Evolutionary conservation across 257 asterid genomes (phyloP), one percentile per base, ranked within the genome.

Genomic region (Agastache rugosa): DNA sequence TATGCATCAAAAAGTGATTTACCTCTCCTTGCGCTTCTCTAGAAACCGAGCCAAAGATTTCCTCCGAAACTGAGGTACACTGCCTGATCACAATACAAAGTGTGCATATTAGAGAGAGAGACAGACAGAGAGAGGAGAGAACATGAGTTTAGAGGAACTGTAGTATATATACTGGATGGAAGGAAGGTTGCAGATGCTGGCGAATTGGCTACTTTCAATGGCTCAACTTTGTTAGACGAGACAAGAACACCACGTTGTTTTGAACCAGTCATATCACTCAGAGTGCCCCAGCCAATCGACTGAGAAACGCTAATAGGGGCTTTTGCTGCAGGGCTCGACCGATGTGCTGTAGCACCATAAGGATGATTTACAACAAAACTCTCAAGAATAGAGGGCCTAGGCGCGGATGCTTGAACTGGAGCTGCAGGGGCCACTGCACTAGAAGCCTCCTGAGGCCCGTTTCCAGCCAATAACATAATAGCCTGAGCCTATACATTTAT

Each of bases 11-110:
- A 48, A 14, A n/a, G 55, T 22, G 55, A 48, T n/a, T 75, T 85
- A 93, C 98, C 97, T 91, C 61, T 90, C 98, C 80, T 89, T 89
- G 73, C 98, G 96, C 86, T 87, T 93, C 91, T 93, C 98, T 71
- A 93, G 76, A 70, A 93, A 93, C 50, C 96, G 91, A 76, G 91
- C 93, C 87, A 93, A 76, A 45, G 98, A 93, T 78, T 95, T 95
- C 75, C 84, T 83, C 19, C 97, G 89, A 68, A 89, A 88, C 80
- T 93, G 97, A 22, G 98, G 98, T 71, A 91, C 96, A 12, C 90
- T 55, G 69, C 78, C 91, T 89, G 79, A 69, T 77, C 61, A 76
- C 41, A 60, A 47, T 7, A 35, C 4, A 72, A 17, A 63, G 29
- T 4, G 9, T 11, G 29, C 67, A 17, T 27, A 12, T 59, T 27